Conservation (phyloP, 345 rosid genomes). For the Schrenkiella parvula region DNA sequence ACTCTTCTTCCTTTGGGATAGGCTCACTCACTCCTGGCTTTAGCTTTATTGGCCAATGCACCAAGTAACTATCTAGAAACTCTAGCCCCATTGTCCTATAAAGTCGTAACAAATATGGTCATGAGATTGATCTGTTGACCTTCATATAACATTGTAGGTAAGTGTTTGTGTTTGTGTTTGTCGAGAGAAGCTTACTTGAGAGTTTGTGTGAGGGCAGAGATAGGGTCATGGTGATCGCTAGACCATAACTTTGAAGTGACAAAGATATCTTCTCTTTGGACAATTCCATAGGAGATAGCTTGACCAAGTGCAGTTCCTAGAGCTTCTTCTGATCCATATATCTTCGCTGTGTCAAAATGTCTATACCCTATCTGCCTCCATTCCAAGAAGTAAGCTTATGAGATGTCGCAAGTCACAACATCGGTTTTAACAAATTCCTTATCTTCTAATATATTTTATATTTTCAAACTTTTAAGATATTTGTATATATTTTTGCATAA, state of each 20-base stretch:
- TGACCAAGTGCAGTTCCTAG: slow-evolving; percentile 60
- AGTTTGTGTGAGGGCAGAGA: slow-evolving; percentile 61
- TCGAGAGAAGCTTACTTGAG: slow-evolving; percentile 32
- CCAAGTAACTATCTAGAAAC: slow-evolving; percentile 74
- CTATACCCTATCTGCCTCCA: slow-evolving; percentile 68
- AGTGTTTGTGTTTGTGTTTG: background rate
- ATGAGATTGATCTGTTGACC: background rate
- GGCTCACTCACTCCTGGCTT: slow-evolving; percentile 55
- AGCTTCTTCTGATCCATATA: slow-evolving; percentile 82
- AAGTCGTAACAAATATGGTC: background rate
- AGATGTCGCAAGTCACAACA: background rate
- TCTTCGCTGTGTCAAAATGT: slow-evolving; percentile 84
- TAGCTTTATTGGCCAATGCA: slow-evolving; percentile 91
- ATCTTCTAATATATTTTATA: background rate
- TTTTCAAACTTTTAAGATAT: background rate
- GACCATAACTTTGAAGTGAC: slow-evolving; percentile 90
- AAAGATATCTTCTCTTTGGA: slow-evolving; percentile 59
- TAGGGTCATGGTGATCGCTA: slow-evolving; percentile 74
- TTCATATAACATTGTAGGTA: background rate
- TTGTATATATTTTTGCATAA: background rate
- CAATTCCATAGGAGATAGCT: slow-evolving; percentile 39
- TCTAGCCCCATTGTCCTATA: slow-evolving; percentile 66
- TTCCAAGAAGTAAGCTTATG: background rate
- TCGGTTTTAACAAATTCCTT: background rate
- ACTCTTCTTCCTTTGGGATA: slow-evolving; percentile 67